These are phyloP conservation scores for Halophytophthora polymorphica DNA, from an alignment of 352 stramenopile genomes.

Conservation along the genomic window DNA sequence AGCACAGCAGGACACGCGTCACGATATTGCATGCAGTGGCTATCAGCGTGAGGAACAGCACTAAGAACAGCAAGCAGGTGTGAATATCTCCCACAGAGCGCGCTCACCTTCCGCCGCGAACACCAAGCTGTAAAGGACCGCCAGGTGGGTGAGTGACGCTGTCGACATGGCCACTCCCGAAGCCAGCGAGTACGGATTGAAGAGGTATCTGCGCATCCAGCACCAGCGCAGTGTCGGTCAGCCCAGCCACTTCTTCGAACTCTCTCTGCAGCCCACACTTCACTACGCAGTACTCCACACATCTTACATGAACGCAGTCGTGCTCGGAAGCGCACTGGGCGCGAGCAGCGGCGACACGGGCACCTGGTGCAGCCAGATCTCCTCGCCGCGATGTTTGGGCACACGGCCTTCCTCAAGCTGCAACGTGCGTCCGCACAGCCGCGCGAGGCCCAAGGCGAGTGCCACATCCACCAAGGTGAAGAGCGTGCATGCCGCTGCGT, in stretches of 20 bases:
- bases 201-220: slow-evolving; percentile 37
- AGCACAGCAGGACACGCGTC: slow-evolving; percentile 4
- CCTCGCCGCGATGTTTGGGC: slow-evolving; percentile 28
- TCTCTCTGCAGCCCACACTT: background rate
- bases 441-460: slow-evolving; percentile 53
- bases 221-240: background rate
- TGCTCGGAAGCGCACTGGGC: slow-evolving; percentile 37
- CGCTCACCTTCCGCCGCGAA: slow-evolving; percentile 58
- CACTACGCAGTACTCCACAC: background rate
- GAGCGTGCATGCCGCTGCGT: slow-evolving; percentile 25
- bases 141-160: slow-evolving; percentile 58
- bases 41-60: background rate
- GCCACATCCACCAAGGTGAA: slow-evolving; percentile 58
- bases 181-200: slow-evolving; percentile 77
- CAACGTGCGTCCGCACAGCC: slow-evolving; percentile 47
- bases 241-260: background rate
- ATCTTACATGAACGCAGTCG: slow-evolving; percentile 50
- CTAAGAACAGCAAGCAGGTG: slow-evolving; percentile 2
- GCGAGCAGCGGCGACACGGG: slow-evolving; percentile 70
- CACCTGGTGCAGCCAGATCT: slow-evolving; percentile 72
- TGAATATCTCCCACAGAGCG: no score
- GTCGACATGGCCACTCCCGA: slow-evolving; percentile 73
- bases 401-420: slow-evolving; percentile 44
- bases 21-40: background rate
- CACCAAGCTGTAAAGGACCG: slow-evolving; percentile 63